Evolutionary conservation across 2,329 filamentous ascomycete genomes (phyloP), one percentile per base, ranked within the genome.

Genomic region (Triangularia setosa): DNA sequence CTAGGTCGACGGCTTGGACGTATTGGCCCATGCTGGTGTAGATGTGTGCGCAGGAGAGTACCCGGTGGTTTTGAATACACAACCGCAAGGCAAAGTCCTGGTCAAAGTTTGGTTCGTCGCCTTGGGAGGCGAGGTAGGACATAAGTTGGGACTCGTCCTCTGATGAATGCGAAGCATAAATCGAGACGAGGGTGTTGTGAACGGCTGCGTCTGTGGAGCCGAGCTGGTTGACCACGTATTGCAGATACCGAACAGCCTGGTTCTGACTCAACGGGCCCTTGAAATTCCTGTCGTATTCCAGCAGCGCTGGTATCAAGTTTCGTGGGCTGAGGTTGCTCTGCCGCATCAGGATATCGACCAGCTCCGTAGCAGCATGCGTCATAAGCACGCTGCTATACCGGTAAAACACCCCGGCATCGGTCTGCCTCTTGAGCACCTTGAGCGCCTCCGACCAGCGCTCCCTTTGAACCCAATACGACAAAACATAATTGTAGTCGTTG

Each of bases 1-100:
- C 95, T 4, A 99, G 85, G 73, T 97, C 92, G 3, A 99, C 95
- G 1, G 94, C 94, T 76, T 96, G 92, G 18, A 92, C 85, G 74
- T 96, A 97, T 75, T 98, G 93, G 0, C 90, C 90, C 94, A 99
- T 99, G 66, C 89, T 91, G 63, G 91, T 96, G 80, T 98, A 99
- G 67, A 99, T 97, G 76, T 98, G 93, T 4, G 98, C 94, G 73
- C 93, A 97, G 14, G 92, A 96, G 68, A 97, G 88, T 1, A 97
- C 93, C 54, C 95, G 90, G 70, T 93, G 89, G 77, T 99, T 89
- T 72, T 97, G 91, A 69, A 99, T 98, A 78, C 95, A 99, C 12
- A 98, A 84, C 12, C 95, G 90, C 28, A 99, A 87, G 1, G 95
- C 95, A 77, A 99, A 99, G 76, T 99, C 95, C 2, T 92, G 92